These are phyloP conservation scores for Rhodotorula babjevae DNA, from an alignment of 768 basidiomycete genomes.

Conservation along the genomic window DNA sequence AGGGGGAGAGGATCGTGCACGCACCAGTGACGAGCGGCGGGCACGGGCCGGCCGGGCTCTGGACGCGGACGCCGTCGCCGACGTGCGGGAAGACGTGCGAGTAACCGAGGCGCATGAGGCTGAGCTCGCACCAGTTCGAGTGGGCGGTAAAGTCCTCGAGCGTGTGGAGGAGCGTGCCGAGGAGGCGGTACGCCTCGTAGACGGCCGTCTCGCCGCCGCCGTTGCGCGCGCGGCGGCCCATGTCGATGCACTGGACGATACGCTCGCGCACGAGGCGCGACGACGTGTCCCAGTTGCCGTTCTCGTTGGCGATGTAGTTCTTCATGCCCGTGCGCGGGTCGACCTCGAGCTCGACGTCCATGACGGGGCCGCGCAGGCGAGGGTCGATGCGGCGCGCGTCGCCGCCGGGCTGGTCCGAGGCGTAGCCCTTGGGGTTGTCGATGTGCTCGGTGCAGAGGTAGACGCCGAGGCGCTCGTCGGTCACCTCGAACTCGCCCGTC, in stretches of 20 bases:
- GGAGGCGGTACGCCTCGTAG: conserved; percentile 59
- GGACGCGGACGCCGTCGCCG: conserved; percentile 69
- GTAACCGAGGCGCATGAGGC: conserved; percentile 69
- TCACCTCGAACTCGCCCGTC: conserved; percentile 50
- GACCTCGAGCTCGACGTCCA: conserved; percentile 76
- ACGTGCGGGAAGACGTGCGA: conserved; percentile 77
- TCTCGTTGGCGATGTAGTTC: conserved; percentile 77
- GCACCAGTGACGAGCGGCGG: conserved; percentile 69
- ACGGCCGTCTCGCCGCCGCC: conserved; percentile 54
- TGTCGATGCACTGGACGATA: conserved; percentile 70
- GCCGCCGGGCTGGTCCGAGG: conserved; percentile 48
- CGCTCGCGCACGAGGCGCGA: conserved; percentile 69
- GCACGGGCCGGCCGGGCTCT: conserved; percentile 70
- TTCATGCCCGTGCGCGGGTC: conserved; percentile 87
- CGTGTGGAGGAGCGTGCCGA: conserved; percentile 41
- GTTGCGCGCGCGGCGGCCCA: conserved; percentile 61
- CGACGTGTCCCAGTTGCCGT: conserved; percentile 83
- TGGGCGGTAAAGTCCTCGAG: conserved; percentile 81
- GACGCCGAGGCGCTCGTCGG: conserved; percentile 48
- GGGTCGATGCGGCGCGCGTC: conserved; percentile 75
- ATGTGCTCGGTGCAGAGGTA: conserved; percentile 52
- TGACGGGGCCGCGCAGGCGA: conserved; percentile 71
- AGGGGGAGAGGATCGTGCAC: conserved; percentile 44
- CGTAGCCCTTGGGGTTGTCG: conserved; percentile 40
- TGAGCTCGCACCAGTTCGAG: conserved; percentile 69